phyloP scores from a whole-genome alignment of 805 yeast species.

The Suhomyces pyralidae region DNA sequence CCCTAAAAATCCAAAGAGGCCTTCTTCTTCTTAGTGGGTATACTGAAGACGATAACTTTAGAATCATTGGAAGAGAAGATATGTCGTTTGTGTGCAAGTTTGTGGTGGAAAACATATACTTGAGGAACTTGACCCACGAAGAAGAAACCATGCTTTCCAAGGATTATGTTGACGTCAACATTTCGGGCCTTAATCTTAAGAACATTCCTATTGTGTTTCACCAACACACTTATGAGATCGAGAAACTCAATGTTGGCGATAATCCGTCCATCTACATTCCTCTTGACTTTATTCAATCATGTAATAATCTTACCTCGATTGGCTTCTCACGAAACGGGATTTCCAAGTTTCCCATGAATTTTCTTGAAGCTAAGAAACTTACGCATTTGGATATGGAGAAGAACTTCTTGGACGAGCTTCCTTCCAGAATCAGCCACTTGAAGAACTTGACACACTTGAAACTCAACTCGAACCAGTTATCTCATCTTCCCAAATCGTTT shows the following conservation, averaged over 20 bases:
- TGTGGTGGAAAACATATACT: conserved; percentile 60
- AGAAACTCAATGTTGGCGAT: conserved; percentile 75
- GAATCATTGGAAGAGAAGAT: conserved; percentile 80
- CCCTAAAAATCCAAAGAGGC: conserved; percentile 73
- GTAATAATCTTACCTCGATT: conserved; percentile 65
- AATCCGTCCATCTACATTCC: conserved; percentile 86
- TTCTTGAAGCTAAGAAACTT: conserved; percentile 66
- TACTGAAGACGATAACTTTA: conserved; percentile 68
- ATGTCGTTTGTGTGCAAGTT: conserved; percentile 79
- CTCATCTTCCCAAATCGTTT: conserved; percentile 58
- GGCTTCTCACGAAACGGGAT: conserved; percentile 72
- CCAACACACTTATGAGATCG: conserved; percentile 76
- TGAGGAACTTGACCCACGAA: conserved; percentile 60
- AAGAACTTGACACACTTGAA: conserved; percentile 55
- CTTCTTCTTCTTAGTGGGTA: conserved; percentile 75
- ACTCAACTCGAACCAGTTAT: conserved; percentile 73
- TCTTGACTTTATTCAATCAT: conserved; percentile 78
- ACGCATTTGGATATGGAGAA: conserved; percentile 70
- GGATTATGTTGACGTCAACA: conserved; percentile 70
- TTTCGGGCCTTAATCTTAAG: conserved; percentile 69
- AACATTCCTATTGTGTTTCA: conserved; percentile 83
- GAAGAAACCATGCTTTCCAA: conserved; percentile 65
- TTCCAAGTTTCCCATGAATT: conserved; percentile 68
- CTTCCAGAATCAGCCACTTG: conserved; percentile 53
- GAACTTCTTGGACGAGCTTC: conserved; percentile 67